Base-by-base conservation (phyloP, 2,329 filamentous ascomycete species). In the Trichophyton equinum region DNA sequence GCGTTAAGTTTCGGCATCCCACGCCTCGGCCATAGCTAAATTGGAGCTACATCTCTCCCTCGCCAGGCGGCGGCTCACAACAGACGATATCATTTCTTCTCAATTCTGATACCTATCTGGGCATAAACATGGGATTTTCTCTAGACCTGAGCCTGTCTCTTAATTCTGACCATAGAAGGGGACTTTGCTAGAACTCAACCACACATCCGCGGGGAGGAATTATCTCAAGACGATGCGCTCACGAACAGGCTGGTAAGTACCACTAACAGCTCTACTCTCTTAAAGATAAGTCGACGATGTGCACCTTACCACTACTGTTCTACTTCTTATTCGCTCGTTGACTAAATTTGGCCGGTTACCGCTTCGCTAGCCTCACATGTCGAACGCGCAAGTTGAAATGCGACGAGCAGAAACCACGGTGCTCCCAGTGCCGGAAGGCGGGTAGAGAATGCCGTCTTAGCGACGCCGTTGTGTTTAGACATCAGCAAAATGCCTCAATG, bases 401-500 rank as follows among this genome's bases (percentile, higher is more conserved):
- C 71, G 81, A 84, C 67, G 83, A 85, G 71, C 78, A 78, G 68
- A 82, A 81, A 64, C 83, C 83, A 9, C 71, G 78, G 42, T 86
- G 83, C 68, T 78, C 80, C 38, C 82, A 85, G 70, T 86, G 83
- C 70, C 75, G 75, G 67, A 83, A 84, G 70, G 83, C 81, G 4
- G 79, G 78, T 56, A 77, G 83, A 66, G 78, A 83, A 71, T 86
- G 83, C 70, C 74, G 81, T 53, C 81, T 81, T 25, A 83, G 81
- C 67, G 82, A 82, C 64, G 83, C 82, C 58, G 80, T 86, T 66
- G 81, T 85, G 51, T 87, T 86, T 67, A 81, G 84, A 60, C 84
- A 87, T 70, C 83, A 86, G 68, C 84, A 86, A 72, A 86, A 86
- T 78, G 83, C 83, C 33, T 85, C 82, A 20, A 84, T 86, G 82